Evolutionary conservation across 495 filamentous ascomycete species (phyloP).

Genomic region (Chaetomium fimeti): DNA sequence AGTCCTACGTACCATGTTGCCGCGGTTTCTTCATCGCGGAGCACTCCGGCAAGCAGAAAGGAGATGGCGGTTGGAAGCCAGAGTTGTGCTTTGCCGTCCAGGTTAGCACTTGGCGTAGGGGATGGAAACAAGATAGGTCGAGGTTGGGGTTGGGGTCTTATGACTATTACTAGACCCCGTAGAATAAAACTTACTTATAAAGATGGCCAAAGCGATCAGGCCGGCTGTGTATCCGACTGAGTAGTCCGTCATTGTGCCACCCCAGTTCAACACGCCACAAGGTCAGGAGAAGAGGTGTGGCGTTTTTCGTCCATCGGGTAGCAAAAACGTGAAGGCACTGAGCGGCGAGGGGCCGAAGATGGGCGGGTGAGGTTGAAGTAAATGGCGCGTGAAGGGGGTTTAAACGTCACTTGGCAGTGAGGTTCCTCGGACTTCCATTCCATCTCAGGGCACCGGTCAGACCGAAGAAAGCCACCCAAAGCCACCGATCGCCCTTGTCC

Average conservation of each 20-base stretch:
- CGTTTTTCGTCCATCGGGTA: neutral
- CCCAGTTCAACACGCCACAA: neutral
- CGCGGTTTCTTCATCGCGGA: constrained; percentile 17
- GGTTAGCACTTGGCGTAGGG: neutral
- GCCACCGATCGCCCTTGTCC: neutral
- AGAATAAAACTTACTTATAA: constrained; percentile 3
- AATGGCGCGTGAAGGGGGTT: neutral
- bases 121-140: too few relatives aligned
- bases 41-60: constrained; percentile 5
- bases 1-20: constrained; percentile 6
- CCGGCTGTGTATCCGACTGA: constrained; percentile 15
- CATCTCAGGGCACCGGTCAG: neutral
- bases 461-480: neutral
- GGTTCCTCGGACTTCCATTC: neutral
- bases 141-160: too few relatives aligned
- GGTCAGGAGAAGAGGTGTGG: neutral
- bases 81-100: neutral
- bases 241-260: constrained; percentile 6
- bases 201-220: constrained; percentile 7
- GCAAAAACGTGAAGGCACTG: neutral
- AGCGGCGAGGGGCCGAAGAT: neutral
- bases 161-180: too few relatives aligned
- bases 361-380: neutral
- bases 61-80: constrained; percentile 13
- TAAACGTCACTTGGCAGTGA: constrained; percentile 4